A percentile compares a stretch with the other conserved stretches of the same genome.
phyloP scores from a whole-genome alignment of 805 yeast species.

The Candida orba region DNA sequence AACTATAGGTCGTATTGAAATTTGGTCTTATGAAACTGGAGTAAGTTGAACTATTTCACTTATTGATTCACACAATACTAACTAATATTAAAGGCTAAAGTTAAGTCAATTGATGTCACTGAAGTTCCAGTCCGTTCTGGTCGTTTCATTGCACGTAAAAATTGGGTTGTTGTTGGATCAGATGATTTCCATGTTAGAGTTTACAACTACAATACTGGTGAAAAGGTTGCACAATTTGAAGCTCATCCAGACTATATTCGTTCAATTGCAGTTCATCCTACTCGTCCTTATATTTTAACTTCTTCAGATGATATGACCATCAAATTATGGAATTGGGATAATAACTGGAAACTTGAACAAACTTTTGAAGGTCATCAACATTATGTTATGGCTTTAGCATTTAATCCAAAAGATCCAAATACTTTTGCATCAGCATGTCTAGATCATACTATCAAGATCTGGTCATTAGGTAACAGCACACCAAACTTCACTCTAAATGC shows the following conservation, averaged over 20 bases:
- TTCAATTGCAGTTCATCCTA: constrained; percentile 88
- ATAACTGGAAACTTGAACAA: constrained; percentile 84
- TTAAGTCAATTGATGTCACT: constrained; percentile 90
- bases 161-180: constrained; percentile 94
- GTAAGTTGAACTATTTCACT: constrained; percentile 9
- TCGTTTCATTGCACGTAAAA: constrained; percentile 88
- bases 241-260: constrained; percentile 98
- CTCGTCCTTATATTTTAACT: constrained; percentile 82
- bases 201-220: constrained; percentile 92
- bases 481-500: constrained; percentile 92
- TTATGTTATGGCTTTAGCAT: constrained; percentile 88
- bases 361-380: constrained; percentile 94
- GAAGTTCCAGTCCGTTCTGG: constrained; percentile 96
- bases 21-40: constrained; percentile 89
- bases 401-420: constrained; percentile 96
- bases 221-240: constrained; percentile 89
- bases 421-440: constrained; percentile 96
- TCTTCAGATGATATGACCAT: constrained; percentile 89
- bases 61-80: constrained; percentile 2
- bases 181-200: constrained; percentile 95
- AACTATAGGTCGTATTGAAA: constrained; percentile 50
- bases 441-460: constrained; percentile 92
- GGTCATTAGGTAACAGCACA: constrained; percentile 83
- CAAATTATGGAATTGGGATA: constrained; percentile 97
- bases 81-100: constrained; percentile 40